Percentiles rank a stretch among this genome's conserved stretches.
These are phyloP conservation scores for Boletus sp. DNA, from an alignment of 768 basidiomycete species.

Conservation along the genomic window DNA sequence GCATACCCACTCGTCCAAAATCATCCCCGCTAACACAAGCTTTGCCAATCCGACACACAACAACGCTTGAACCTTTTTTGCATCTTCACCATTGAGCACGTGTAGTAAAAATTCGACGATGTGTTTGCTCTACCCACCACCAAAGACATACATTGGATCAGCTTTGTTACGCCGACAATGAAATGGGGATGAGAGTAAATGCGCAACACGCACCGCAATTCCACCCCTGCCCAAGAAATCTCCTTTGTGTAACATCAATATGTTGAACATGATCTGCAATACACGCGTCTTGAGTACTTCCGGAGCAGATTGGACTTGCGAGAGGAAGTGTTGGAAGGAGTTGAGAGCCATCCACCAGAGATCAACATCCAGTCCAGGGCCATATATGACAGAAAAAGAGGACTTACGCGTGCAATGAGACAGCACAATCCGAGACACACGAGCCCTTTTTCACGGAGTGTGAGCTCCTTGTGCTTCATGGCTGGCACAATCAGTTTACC, in stretches of 20 bases:
- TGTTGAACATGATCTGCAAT: constrained; percentile 82
- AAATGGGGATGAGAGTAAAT: not conserved
- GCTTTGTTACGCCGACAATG: not conserved
- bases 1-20: constrained; percentile 66
- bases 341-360: constrained; percentile 34
- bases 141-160: not conserved
- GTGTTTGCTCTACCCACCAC: constrained; percentile 41
- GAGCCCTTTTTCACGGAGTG: constrained; percentile 61
- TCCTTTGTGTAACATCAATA: constrained; percentile 79
- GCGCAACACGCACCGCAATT: constrained; percentile 29
- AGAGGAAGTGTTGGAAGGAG: constrained; percentile 77
- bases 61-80: constrained; percentile 64
- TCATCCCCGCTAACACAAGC: constrained; percentile 72
- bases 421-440: constrained; percentile 69
- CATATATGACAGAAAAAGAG: not conserved
- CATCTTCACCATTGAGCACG: constrained; percentile 49
- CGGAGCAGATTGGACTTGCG: constrained; percentile 64
- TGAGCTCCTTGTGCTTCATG: constrained; percentile 81
- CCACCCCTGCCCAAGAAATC: constrained; percentile 52
- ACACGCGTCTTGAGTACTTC: constrained; percentile 64
- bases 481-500: constrained; percentile 89
- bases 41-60: constrained; percentile 83
- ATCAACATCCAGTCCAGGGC: not conserved
- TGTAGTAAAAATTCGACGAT: constrained; percentile 66
- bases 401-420: constrained; percentile 56